Percentiles rank a stretch among this genome's conserved stretches.
These are phyloP conservation scores for Lathyrus sativus DNA, from an alignment of 306 rosid species.

Conservation along the genomic window DNA sequence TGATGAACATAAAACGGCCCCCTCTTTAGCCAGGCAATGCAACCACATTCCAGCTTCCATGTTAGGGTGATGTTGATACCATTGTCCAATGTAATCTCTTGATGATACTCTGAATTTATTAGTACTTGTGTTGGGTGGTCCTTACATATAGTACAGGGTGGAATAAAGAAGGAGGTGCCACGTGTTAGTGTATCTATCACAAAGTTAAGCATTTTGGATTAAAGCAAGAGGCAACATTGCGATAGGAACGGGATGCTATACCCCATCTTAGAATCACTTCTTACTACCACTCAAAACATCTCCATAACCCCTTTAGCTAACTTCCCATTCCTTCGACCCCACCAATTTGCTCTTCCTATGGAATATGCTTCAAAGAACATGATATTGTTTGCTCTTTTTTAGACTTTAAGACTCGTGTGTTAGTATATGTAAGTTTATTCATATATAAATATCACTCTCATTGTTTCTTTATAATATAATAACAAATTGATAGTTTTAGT, in stretches of 20 bases:
- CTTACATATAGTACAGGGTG: slow-evolving; percentile 31
- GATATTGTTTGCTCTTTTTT: not conserved
- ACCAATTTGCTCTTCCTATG: not conserved
- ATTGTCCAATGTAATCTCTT: not conserved
- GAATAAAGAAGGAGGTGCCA: slow-evolving; percentile 31
- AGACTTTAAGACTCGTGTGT: too few species aligned
- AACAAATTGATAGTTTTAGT: too few species aligned
- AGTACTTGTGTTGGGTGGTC: slow-evolving; percentile 44
- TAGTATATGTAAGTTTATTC: too few species aligned
- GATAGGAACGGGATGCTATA: slow-evolving; percentile 55
- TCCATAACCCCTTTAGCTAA: not conserved
- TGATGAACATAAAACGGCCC: not conserved
- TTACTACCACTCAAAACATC: slow-evolving; percentile 35
- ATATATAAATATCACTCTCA: too few species aligned
- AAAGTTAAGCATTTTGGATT: slow-evolving; percentile 39
- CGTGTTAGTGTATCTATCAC: slow-evolving; percentile 43
- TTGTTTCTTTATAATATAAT: too few species aligned
- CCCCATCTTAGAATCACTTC: slow-evolving; percentile 57
- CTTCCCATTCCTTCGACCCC: not conserved
- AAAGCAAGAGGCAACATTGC: slow-evolving; percentile 29
- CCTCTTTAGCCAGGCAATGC: not conserved
- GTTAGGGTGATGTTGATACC: slow-evolving; percentile 14
- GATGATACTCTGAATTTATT: slow-evolving; percentile 24
- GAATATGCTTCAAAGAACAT: slow-evolving; percentile 7
- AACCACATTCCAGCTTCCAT: slow-evolving; percentile 1